phyloP scores from a whole-genome alignment of 352 stramenopile genomes.

The Globisporangium uncinulatum region DNA sequence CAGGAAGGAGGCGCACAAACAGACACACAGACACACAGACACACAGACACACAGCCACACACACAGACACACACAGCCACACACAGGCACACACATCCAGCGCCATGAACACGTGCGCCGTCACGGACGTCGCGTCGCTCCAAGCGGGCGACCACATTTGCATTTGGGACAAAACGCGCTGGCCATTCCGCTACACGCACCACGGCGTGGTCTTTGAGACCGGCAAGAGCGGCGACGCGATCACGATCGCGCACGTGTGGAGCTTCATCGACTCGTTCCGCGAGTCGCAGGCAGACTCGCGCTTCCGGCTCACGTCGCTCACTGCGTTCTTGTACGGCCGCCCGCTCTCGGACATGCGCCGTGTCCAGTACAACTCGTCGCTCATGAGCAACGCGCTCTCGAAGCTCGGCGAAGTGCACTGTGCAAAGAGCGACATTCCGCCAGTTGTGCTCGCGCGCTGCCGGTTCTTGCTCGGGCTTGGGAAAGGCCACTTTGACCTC shows the following conservation, averaged over 20 bases:
- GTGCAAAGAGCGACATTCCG: conserved; percentile 49
- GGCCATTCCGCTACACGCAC: conserved; percentile 75
- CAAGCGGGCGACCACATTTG: conserved; percentile 63
- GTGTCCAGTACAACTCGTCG: conserved; percentile 75
- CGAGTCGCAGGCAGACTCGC: conserved; percentile 57
- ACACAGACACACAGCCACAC: neutral
- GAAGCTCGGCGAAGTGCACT: conserved; percentile 57
- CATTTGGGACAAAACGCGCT: conserved; percentile 76
- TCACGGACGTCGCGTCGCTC: conserved; percentile 52
- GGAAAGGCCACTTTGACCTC: conserved; percentile 68
- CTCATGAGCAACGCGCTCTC: conserved; percentile 51
- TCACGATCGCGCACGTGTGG: conserved; percentile 69
- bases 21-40: neutral
- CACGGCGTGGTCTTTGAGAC: conserved; percentile 59
- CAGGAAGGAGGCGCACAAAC: too few relatives aligned
- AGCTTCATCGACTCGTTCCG: conserved; percentile 49
- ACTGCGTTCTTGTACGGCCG: conserved; percentile 62
- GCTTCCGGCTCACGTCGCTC: conserved; percentile 63
- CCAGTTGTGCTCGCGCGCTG: conserved; percentile 68
- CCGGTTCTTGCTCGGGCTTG: conserved; percentile 54
- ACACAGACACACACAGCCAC: neutral
- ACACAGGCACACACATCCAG: neutral
- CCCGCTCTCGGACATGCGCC: conserved; percentile 51
- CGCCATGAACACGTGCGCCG: conserved; percentile 58
- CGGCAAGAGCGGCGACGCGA: conserved; percentile 32